Evolutionary conservation across 1,284 basidiomycete species (phyloP).

Genomic region (Rhizoctonia solani): DNA sequence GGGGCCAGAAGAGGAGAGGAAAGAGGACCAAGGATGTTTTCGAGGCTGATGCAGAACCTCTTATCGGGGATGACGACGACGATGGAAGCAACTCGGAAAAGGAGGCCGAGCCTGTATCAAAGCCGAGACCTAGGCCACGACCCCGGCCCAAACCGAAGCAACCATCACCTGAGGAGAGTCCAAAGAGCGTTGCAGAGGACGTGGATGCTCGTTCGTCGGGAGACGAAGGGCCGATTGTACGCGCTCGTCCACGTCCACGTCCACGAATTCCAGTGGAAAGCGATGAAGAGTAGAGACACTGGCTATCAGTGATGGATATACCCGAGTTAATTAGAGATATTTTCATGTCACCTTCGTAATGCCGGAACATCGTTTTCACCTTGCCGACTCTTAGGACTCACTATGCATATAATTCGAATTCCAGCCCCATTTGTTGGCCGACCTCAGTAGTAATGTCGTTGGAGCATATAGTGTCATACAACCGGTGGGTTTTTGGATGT

Average conservation of each 20-base stretch:
- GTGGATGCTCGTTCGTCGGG: not conserved
- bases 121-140: slow-evolving; percentile 5
- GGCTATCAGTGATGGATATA: not conserved
- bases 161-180: not conserved
- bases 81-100: not conserved
- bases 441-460: slow-evolving; percentile 10
- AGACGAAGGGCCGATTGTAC: not conserved
- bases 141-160: slow-evolving; percentile 7
- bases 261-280: slow-evolving; percentile 15
- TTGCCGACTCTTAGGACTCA: slow-evolving; percentile 2
- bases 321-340: not conserved
- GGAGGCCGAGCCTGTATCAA: not conserved
- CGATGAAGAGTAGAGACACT: slow-evolving; percentile 6
- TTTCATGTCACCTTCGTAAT: slow-evolving; percentile 3
- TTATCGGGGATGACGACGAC: not conserved
- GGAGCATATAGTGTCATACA: slow-evolving; percentile 19
- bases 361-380: not conserved
- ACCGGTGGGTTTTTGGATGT: slow-evolving; percentile 16
- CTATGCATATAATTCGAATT: not conserved
- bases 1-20: slow-evolving; percentile 6
- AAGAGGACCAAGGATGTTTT: slow-evolving; percentile 11
- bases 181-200: slow-evolving; percentile 8
- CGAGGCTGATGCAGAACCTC: slow-evolving; percentile 1
- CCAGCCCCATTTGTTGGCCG: not conserved
- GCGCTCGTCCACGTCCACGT: not conserved